These are phyloP conservation scores for Ophiostoma sp. DNA, from an alignment of 2,329 filamentous ascomycete species.

Conservation along the genomic window DNA sequence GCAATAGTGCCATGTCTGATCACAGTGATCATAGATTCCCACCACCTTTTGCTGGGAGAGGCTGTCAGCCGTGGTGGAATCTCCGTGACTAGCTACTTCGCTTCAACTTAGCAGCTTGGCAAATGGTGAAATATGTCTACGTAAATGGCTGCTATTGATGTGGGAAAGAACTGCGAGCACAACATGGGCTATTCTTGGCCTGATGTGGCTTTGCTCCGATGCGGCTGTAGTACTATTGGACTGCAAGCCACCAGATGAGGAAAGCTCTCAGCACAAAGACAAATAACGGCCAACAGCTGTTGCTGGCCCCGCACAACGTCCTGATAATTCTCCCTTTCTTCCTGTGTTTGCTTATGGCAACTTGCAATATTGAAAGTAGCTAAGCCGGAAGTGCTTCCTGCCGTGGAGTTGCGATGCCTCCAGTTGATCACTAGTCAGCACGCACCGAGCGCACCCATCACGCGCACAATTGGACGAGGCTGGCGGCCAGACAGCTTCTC, in stretches of 20 bases:
- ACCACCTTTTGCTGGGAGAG: background rate
- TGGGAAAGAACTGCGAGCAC: background rate
- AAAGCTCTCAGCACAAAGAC: background rate
- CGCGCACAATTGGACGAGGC: background rate
- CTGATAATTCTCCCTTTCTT: background rate
- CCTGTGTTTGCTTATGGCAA: background rate
- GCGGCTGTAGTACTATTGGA: background rate
- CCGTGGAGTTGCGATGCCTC: background rate
- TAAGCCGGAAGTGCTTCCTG: background rate
- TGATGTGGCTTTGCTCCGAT: constrained; percentile 7
- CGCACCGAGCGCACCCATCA: background rate
- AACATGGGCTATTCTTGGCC: background rate
- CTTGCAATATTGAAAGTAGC: background rate
- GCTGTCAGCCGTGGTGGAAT: constrained; percentile 1
- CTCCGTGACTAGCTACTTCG: background rate
- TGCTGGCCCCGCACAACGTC: background rate
- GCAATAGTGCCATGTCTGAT: background rate
- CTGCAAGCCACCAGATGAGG: background rate
- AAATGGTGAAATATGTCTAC: background rate
- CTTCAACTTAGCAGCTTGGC: background rate
- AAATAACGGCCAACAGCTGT: background rate
- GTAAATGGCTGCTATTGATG: background rate
- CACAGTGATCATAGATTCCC: background rate
- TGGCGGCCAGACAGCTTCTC: background rate
- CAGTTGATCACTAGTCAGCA: background rate